Evolutionary conservation across 116 monocot genomes (phyloP).

Genomic region (Zostera marina): DNA sequence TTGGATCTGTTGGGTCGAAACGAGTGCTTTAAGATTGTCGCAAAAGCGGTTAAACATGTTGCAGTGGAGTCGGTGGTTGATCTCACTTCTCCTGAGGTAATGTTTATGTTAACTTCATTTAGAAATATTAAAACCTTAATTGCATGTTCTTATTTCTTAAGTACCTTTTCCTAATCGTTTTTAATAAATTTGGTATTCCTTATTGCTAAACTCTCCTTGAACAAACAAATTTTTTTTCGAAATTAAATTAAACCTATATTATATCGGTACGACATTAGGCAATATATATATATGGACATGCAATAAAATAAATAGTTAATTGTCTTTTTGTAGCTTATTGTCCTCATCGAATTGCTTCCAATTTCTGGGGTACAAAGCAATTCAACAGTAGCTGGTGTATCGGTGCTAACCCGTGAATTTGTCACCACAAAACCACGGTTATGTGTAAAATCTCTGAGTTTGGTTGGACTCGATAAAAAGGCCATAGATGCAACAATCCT

Average conservation of each 20-base stretch:
- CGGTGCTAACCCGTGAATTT: constrained; percentile 57
- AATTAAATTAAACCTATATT: background rate
- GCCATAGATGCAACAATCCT: background rate
- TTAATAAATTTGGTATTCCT: background rate
- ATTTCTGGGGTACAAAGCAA: constrained; percentile 52
- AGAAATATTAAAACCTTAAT: no score
- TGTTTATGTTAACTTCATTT: background rate
- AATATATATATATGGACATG: background rate
- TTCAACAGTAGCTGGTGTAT: constrained; percentile 61
- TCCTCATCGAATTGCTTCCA: constrained; percentile 64
- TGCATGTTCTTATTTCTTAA: no score
- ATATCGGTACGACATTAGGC: background rate
- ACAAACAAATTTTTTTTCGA: background rate
- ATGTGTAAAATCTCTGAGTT: constrained; percentile 36
- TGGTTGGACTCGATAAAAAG: constrained; percentile 25
- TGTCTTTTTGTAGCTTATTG: constrained; percentile 31
- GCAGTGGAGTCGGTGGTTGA: constrained; percentile 56
- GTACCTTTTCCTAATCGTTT: no score
- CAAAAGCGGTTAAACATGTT: constrained; percentile 51
- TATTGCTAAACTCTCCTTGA: background rate
- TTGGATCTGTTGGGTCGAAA: constrained; percentile 45
- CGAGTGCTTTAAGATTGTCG: constrained; percentile 68
- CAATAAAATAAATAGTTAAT: background rate
- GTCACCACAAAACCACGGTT: constrained; percentile 68
- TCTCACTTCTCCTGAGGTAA: constrained; percentile 88